Evolutionary conservation across 805 yeast species (phyloP).

Genomic region (Nematodospora valgi): DNA sequence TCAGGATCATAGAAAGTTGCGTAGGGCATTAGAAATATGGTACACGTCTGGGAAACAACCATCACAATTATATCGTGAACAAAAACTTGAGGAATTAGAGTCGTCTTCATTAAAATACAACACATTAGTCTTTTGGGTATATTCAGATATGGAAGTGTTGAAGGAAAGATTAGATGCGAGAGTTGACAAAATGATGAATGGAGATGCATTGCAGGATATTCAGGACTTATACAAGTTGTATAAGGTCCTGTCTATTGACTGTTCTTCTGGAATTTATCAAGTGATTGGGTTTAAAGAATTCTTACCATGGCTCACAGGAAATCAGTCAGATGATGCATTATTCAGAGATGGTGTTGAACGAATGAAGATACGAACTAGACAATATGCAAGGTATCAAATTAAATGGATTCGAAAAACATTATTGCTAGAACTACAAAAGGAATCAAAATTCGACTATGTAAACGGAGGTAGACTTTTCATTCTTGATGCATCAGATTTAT

Average conservation of each 20-base stretch:
- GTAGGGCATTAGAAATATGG: conserved; percentile 78
- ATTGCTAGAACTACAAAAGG: conserved; percentile 54
- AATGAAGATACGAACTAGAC: conserved; percentile 83
- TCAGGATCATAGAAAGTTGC: conserved; percentile 73
- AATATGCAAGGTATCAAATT: conserved; percentile 83
- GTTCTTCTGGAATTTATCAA: conserved; percentile 84
- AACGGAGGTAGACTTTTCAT: conserved; percentile 66
- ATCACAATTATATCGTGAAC: conserved; percentile 66
- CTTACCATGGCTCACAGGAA: conserved; percentile 57
- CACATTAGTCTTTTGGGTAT: conserved; percentile 79
- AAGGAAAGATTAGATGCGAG: conserved; percentile 66
- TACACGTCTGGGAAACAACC: conserved; percentile 64
- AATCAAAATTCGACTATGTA: conserved; percentile 40
- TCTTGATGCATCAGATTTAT: conserved; percentile 73
- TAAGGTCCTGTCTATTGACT: conserved; percentile 29
- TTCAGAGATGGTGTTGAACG: conserved; percentile 53
- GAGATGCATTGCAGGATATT: conserved; percentile 72
- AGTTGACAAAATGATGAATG: conserved; percentile 77
- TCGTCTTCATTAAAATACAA: conserved; percentile 53
- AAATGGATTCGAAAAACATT: conserved; percentile 84
- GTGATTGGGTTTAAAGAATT: conserved; percentile 93
- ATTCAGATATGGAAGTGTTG: conserved; percentile 56
- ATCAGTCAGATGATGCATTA: conserved; percentile 11
- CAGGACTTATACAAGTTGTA: conserved; percentile 51
- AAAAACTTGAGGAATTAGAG: conserved; percentile 40